Evolutionary conservation across 371 early-diverging fungal genomes (phyloP).

Genomic region (Rhizopus sp.): DNA sequence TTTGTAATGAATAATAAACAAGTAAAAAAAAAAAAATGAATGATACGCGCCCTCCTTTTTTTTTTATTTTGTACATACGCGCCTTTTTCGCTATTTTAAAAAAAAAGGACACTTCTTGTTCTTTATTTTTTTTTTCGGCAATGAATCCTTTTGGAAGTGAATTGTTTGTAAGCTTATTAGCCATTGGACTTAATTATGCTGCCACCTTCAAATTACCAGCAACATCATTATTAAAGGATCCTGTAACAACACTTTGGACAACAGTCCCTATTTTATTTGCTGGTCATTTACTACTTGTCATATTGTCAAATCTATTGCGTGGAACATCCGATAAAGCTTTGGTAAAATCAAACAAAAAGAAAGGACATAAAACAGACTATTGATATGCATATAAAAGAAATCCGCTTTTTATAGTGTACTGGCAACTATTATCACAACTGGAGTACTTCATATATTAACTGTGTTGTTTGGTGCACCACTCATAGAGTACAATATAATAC

Average conservation of each 20-base stretch:
- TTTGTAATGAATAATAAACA: conserved; percentile 4
- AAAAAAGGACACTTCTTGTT: not conserved
- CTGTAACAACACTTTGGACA: conserved; percentile 35
- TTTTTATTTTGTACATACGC: not conserved
- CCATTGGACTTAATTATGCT: conserved; percentile 32
- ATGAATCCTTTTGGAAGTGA: conserved; percentile 25
- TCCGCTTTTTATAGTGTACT: conserved; percentile 30
- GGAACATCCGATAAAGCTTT: conserved; percentile 13
- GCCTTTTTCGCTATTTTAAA: no score
- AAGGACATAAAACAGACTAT: not conserved
- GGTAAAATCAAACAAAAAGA: conserved; percentile 4
- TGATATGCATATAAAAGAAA: conserved; percentile 14
- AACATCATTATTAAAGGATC: conserved; percentile 41
- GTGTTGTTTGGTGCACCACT: conserved; percentile 49
- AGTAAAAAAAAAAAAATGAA: conserved; percentile 13
- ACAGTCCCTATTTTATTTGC: conserved; percentile 38
- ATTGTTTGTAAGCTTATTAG: conserved; percentile 17
- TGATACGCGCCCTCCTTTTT: not conserved
- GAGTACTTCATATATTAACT: conserved; percentile 33
- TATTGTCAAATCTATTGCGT: conserved; percentile 19
- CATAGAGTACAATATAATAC: conserved; percentile 28
- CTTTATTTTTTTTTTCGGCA: not conserved
- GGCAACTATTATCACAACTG: conserved; percentile 20
- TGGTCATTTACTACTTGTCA: conserved; percentile 32
- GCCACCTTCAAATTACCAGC: conserved; percentile 40